Conservation (phyloP, 129 eudicot species). For the Pulicaria dysenterica region DNA sequence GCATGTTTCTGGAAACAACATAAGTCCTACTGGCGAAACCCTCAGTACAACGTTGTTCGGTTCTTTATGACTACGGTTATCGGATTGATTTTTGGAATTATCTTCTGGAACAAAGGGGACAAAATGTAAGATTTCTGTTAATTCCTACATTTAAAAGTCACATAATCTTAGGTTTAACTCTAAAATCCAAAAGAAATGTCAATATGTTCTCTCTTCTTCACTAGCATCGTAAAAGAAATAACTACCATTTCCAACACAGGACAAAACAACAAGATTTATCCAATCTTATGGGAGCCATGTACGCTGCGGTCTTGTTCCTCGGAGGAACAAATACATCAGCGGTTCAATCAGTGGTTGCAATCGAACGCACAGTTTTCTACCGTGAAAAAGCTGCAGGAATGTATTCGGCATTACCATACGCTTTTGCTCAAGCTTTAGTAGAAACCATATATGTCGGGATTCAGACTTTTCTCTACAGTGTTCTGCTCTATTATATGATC, state of each 20-base stretch:
- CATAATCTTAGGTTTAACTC: neutral
- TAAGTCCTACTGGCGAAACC: constrained; percentile 88
- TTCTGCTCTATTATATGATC: constrained; percentile 76
- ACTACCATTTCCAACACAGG: constrained; percentile 34
- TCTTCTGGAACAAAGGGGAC: constrained; percentile 75
- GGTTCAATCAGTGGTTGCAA: constrained; percentile 70
- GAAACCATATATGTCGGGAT: constrained; percentile 62
- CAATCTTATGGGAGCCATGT: constrained; percentile 75
- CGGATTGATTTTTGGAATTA: constrained; percentile 65
- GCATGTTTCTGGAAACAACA: constrained; percentile 93
- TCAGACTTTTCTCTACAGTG: constrained; percentile 61
- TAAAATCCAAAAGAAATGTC: neutral
- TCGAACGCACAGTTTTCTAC: constrained; percentile 76
- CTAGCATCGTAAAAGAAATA: neutral
- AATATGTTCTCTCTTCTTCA: neutral
- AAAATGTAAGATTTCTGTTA: constrained; percentile 43
- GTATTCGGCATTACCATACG: constrained; percentile 77
- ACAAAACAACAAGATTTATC: constrained; percentile 65
- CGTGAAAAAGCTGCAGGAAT: constrained; percentile 89
- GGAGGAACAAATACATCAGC: constrained; percentile 82
- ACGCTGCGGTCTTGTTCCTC: constrained; percentile 69
- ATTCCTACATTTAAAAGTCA: constrained; percentile 3
- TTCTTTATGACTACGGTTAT: constrained; percentile 61
- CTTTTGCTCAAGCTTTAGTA: constrained; percentile 77
- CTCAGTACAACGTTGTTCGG: constrained; percentile 71